Evolutionary conservation across 306 rosid species (phyloP), one percentile per base, ranked within the genome.

Genomic region (Begonia masoniana): DNA sequence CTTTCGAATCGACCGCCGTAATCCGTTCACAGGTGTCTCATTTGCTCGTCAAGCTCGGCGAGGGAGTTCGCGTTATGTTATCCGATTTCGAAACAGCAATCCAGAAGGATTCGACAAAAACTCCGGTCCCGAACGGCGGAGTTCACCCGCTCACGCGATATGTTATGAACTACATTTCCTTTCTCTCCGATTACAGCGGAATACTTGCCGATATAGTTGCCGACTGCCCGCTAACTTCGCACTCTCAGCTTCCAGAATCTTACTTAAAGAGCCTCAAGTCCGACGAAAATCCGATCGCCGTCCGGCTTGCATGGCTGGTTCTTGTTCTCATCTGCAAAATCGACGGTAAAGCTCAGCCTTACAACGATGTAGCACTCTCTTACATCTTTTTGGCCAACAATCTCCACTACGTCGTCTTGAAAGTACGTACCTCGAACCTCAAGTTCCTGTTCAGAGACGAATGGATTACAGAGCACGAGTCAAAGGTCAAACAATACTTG

Each of bases 71-170:
- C 0, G 50, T 71, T 0, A 83, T 77, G 75, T 48, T 87, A 8
- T 10, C 67, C 3, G 78, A 83, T 26, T 87, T 87, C 62, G 96
- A 87, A 65, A 41, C 71, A 21, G 87, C 84, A 31, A 81, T 89
- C 16, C 85, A 72, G 54, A 89, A 89, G 65, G 94, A 85, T 39
- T 16, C 58, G 0, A 80, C 95, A 3, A 82, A 74, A 59, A 60
- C 35, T n/a, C 62, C 85, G 0, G 78, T 85, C 2, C 91, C 87
- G 0, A 74, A 83, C 12, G 95, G 97, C 13, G 94, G 78, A 3
- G 55, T 78, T 63, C 97, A 89, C 66, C 97, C 95, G 0, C 82
- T 89, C n/a, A 85, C 97, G 9, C 97, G 97, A 35, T 89, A 89
- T 68, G 97, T 76, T 3, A 80, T 89, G 95, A 89, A 89, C 65